Evolutionary conservation across 2,329 filamentous ascomycete species (phyloP).

Genomic region (Endocalyx cinctus): DNA sequence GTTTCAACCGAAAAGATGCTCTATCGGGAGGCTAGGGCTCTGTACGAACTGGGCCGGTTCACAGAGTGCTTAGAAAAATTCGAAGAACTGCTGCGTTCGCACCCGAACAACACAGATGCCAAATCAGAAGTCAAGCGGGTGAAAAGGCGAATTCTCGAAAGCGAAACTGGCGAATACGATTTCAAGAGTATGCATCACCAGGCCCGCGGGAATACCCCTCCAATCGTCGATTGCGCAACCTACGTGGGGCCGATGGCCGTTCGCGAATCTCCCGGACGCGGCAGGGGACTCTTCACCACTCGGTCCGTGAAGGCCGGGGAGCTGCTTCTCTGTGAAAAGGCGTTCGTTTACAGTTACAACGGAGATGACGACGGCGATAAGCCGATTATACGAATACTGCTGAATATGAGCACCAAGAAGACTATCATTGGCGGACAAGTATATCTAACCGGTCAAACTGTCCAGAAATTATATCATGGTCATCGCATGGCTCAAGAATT

Average conservation of each 20-base stretch:
- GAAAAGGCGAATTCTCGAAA: conserved; percentile 30
- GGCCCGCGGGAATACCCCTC: conserved; percentile 27
- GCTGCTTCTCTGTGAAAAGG: conserved; percentile 52
- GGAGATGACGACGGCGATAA: conserved; percentile 18
- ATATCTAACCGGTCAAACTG: conserved; percentile 33
- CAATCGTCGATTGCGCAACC: conserved; percentile 43
- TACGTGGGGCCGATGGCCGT: conserved; percentile 39
- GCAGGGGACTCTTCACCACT: conserved; percentile 48
- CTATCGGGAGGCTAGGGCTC: conserved; percentile 29
- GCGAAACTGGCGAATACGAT: conserved; percentile 33
- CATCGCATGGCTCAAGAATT: conserved; percentile 29
- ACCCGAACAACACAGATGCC: background rate
- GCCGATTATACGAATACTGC: conserved; percentile 22
- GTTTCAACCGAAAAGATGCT: conserved; percentile 36
- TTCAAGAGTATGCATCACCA: conserved; percentile 34
- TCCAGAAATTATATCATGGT: conserved; percentile 42
- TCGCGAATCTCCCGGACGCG: conserved; percentile 33
- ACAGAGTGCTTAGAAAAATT: background rate
- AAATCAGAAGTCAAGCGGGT: conserved; percentile 2
- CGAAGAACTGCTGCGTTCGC: background rate
- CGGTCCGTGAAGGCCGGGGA: conserved; percentile 43
- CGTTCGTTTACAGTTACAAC: conserved; percentile 38
- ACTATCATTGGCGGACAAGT: conserved; percentile 33
- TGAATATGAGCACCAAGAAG: conserved; percentile 31
- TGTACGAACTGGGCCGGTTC: background rate